Base-by-base conservation (phyloP, 257 asterid genomes). In the Fraxinus quadrangulata region DNA sequence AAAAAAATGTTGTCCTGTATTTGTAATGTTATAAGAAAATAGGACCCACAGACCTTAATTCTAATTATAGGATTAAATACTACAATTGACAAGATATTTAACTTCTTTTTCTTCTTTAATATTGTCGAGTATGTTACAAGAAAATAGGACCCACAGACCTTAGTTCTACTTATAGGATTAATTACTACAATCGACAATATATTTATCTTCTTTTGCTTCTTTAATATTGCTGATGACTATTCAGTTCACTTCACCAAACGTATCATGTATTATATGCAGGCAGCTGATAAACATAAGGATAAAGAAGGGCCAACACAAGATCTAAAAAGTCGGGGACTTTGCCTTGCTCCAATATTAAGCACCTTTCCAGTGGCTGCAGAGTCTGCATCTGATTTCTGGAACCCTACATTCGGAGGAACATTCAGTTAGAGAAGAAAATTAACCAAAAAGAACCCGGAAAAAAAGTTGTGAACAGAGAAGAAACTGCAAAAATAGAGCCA, bases 311-410 rank as follows among this genome's bases (percentile, higher is more conserved):
- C 45, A 36, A 85, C 72, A 21, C 79, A 74, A 75, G 97, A 89
- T 83, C 79, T 92, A 74, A 88, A 77, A 81, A 88, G 91, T 80
- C 90, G 90, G 28, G 99, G 99, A 5, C 90, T 95, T 39, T 92
- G 98, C 83, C 90, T 95, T 6, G 97, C 93, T 67, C 99, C 98
- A 13, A 84, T 91, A 67, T 85, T 97, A 3, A 91, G 96, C 87
- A 92, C 96, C n/a, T 91, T 89, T 80, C 95, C 96, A 0, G 92
- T 91, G 39, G 90, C 94, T 1, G 63, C 95, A 3, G 97, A 91
- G 86, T 85, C 84, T 24, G 78, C 89, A 2, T 45, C 96, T 7
- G 97, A 95, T 88, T 95, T 91, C 76, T 92, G 98, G 98, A 88
- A 91, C 45, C 99, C 97, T 65, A 84, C 89, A 69, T 88, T 91